Conservation (phyloP, 306 rosid genomes). For the Lathyrus sativus region DNA sequence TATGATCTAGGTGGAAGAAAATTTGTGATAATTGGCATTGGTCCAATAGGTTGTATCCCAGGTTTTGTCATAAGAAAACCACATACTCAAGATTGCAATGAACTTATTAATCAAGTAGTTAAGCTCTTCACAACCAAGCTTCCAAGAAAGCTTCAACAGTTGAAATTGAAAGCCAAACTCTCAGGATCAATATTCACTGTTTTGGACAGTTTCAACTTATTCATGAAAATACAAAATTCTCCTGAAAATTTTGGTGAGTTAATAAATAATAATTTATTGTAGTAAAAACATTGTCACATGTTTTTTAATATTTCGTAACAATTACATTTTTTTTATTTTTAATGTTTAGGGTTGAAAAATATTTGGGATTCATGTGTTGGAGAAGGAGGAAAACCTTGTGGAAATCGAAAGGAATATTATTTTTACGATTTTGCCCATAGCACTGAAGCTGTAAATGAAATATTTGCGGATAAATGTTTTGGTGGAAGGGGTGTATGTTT, state of each 20-base stretch:
- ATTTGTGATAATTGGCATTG: constrained; percentile 6
- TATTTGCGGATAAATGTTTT: constrained; percentile 7
- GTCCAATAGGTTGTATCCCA: constrained; percentile 31
- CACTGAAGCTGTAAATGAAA: constrained; percentile 1
- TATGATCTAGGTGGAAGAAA: constrained; percentile 34
- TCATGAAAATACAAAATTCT: not conserved
- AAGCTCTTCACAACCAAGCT: constrained; percentile 22
- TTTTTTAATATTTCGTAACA: not conserved
- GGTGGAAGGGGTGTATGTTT: not conserved
- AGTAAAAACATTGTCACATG: not conserved
- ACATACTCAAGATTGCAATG: constrained; percentile 15
- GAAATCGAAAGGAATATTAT: not conserved
- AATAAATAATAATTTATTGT: not conserved
- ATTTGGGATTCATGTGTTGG: constrained; percentile 1
- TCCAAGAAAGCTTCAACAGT: not conserved
- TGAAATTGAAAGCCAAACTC: not conserved
- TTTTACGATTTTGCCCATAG: not conserved
- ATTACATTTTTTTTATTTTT: not conserved
- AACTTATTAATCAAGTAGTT: constrained; percentile 22
- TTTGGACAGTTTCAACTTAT: constrained; percentile 19
- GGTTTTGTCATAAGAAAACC: not conserved
- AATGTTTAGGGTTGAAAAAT: not conserved
- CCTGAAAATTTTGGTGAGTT: constrained; percentile 26
- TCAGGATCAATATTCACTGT: constrained; percentile 8
- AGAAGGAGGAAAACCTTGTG: constrained; percentile 17